Conservation (phyloP, 2,329 filamentous ascomycete species). For the Diaporthe sp. region DNA sequence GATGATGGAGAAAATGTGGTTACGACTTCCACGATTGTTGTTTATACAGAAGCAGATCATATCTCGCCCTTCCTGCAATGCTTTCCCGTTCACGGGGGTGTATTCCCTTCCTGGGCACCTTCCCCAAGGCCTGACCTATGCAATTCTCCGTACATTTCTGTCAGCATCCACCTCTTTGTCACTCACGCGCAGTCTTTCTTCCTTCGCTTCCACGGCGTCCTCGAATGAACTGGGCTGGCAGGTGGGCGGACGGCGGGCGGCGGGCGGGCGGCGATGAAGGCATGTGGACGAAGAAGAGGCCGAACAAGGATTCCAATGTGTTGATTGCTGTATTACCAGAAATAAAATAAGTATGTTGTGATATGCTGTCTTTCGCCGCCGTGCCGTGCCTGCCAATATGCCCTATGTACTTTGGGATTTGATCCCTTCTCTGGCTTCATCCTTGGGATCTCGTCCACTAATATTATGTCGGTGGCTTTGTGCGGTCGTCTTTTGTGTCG, state of each 20-base stretch:
- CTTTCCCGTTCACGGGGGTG: not conserved
- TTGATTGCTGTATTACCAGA: constrained; percentile 42
- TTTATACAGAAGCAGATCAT: constrained; percentile 43
- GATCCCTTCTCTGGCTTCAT: constrained; percentile 22
- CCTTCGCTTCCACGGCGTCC: not conserved
- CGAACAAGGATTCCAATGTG: constrained; percentile 33
- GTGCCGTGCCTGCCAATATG: constrained; percentile 40
- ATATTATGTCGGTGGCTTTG: constrained; percentile 41
- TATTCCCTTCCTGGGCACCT: not conserved
- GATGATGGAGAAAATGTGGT: constrained; percentile 37
- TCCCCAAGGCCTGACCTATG: not conserved
- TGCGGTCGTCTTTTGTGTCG: constrained; percentile 35
- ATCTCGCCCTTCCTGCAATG: constrained; percentile 26
- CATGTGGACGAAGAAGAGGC: constrained; percentile 22
- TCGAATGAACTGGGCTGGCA: not conserved
- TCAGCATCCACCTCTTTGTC: not conserved
- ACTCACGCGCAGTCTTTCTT: not conserved
- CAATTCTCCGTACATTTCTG: constrained; percentile 15
- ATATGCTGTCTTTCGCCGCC: constrained; percentile 36
- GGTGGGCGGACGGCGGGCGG: not conserved
- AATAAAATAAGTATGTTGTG: constrained; percentile 43
- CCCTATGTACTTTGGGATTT: constrained; percentile 41
- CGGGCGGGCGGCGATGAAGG: constrained; percentile 20
- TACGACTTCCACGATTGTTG: constrained; percentile 37
- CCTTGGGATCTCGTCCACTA: constrained; percentile 36